phyloP scores from a whole-genome alignment of 257 asterid genomes.

The Solanum chmielewskii region DNA sequence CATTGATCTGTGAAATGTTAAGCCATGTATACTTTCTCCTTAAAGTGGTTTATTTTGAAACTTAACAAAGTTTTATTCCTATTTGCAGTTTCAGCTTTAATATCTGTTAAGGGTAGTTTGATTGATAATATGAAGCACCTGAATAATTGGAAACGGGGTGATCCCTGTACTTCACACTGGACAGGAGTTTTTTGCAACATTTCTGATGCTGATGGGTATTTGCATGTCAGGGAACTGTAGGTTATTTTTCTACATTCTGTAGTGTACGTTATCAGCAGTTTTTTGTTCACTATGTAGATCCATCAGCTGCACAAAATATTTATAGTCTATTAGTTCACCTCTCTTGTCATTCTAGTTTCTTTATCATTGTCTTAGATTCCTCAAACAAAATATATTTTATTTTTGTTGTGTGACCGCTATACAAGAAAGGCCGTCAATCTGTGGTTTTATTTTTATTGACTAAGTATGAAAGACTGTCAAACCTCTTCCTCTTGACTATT shows the following conservation, averaged over 20 bases:
- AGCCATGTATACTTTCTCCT: neutral
- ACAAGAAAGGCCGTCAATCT: neutral
- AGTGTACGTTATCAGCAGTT: neutral
- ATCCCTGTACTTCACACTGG: constrained; percentile 41
- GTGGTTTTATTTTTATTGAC: neutral
- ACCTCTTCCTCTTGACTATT: neutral
- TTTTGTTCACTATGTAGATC: neutral
- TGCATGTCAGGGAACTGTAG: constrained; percentile 33
- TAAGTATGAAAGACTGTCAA: neutral
- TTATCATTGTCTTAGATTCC: neutral
- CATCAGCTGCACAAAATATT: neutral
- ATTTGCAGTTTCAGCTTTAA: constrained; percentile 23
- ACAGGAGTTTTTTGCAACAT: constrained; percentile 27
- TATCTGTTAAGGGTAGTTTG: constrained; percentile 15
- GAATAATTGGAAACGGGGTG: constrained; percentile 22
- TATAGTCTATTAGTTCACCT: neutral
- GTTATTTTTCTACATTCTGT: constrained; percentile 4
- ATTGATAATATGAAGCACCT: constrained; percentile 18
- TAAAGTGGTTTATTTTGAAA: neutral
- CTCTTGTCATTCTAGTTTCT: neutral
- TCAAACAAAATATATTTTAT: neutral
- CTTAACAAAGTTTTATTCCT: neutral
- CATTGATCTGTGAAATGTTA: neutral
- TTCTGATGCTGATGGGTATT: constrained; percentile 16
- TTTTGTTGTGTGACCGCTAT: neutral